phyloP scores from a whole-genome alignment of 106 monocot species.

The Platanthera guangdongensis region DNA sequence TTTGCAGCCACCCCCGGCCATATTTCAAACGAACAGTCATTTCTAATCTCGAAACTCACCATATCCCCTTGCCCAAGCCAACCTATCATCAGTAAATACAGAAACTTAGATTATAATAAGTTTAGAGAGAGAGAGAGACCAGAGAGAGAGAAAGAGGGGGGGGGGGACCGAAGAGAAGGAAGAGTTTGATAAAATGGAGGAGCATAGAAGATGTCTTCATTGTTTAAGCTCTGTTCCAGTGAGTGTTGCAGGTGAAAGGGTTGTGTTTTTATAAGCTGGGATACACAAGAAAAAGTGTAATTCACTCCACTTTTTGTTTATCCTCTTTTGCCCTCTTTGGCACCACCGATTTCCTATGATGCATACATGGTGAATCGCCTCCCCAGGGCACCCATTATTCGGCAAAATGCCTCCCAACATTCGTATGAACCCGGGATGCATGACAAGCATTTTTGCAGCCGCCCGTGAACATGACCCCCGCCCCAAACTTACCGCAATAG shows the following conservation, averaged over 20 bases:
- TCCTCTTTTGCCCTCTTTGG: no score
- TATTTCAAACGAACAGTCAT: constrained; percentile 60
- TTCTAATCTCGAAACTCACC: constrained; percentile 30
- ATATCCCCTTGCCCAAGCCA: constrained; percentile 6
- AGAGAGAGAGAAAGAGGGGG: neutral
- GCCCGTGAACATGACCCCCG: no score
- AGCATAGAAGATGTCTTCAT: neutral
- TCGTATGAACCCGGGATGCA: no score
- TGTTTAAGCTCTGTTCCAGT: neutral
- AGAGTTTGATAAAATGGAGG: neutral
- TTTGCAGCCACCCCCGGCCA: constrained; percentile 60
- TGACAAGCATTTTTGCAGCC: no score
- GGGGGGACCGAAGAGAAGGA: constrained; percentile 4
- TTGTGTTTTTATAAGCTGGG: constrained; percentile 2
- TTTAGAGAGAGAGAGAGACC: neutral
- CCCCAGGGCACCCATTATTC: no score
- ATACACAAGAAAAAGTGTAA: neutral
- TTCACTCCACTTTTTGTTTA: no score
- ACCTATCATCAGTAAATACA: neutral
- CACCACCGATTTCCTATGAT: no score
- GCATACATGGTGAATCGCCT: no score
- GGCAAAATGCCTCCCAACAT: no score
- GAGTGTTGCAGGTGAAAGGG: neutral
- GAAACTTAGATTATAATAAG: no score
- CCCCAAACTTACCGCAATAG: no score